A percentile compares a stretch with the other conserved stretches of the same genome.
Conservation (phyloP, 768 basidiomycete genomes). For the Termitomyces sp. region DNA sequence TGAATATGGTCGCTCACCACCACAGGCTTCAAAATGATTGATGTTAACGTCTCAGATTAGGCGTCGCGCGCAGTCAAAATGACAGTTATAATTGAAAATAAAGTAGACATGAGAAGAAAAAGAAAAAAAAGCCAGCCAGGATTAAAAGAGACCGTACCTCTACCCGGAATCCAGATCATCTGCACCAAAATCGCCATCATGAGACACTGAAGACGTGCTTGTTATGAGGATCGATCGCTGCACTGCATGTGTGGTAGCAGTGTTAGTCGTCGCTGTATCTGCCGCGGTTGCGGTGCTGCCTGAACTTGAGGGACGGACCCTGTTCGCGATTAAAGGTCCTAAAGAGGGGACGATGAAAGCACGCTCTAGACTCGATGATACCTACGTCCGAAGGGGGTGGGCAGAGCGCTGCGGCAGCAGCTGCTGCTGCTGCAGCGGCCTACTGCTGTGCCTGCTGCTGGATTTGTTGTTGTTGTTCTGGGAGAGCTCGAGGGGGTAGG, state of each 20-base stretch:
- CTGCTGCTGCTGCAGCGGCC: no score
- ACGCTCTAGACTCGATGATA: slow-evolving; percentile 54
- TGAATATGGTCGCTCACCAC: no score
- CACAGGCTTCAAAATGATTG: no score
- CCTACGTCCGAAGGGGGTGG: slow-evolving; percentile 14
- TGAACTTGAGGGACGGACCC: neutral
- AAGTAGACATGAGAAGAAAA: no score
- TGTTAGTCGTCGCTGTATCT: no score
- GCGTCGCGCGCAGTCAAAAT: no score
- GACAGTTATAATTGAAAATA: no score
- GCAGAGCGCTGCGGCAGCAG: slow-evolving; percentile 6
- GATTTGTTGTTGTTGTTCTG: slow-evolving; percentile 6
- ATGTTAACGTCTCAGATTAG: no score
- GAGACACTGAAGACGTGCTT: slow-evolving; percentile 3
- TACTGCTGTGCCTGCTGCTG: slow-evolving; percentile 10
- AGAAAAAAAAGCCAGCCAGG: no score
- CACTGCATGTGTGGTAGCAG: neutral
- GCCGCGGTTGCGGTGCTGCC: no score
- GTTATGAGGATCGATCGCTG: slow-evolving; percentile 32
- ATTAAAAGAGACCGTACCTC: no score
- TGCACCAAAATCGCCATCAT: slow-evolving; percentile 1
- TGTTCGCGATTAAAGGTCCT: slow-evolving; percentile 15
- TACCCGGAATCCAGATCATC: slow-evolving; percentile 14
- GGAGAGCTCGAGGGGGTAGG: slow-evolving; percentile 21
- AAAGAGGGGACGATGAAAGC: slow-evolving; percentile 62